Conservation (phyloP, 73 alveolate genomes). For the Effrenium voratum region DNA sequence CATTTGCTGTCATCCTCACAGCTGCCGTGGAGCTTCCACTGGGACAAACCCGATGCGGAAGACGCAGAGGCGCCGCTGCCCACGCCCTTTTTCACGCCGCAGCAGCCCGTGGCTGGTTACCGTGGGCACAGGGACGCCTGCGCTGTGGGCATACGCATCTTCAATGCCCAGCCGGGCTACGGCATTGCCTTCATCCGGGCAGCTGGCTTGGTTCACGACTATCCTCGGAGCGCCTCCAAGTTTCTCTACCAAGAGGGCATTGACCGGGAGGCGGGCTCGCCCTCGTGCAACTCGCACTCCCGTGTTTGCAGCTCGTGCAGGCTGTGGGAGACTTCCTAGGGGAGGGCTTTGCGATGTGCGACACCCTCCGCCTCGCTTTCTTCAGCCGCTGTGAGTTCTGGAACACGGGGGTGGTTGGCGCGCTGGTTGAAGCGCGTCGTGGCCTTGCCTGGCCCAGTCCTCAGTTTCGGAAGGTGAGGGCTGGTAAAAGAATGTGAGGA, state of each 20-base stretch:
- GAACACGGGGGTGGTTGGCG: slow-evolving; percentile 71
- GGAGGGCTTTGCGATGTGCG: slow-evolving; percentile 79
- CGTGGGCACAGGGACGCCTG: slow-evolving; percentile 59
- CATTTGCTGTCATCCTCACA: background rate
- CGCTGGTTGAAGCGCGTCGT: slow-evolving; percentile 37
- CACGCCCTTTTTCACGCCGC: slow-evolving; percentile 84
- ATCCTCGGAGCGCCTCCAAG: slow-evolving; percentile 81
- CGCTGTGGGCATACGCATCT: slow-evolving; percentile 14
- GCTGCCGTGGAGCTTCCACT: slow-evolving; percentile 18
- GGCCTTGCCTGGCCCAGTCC: slow-evolving; percentile 48
- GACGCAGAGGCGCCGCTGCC: slow-evolving; percentile 71
- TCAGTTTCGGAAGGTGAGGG: background rate
- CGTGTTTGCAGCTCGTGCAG: background rate
- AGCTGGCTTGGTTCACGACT: slow-evolving; percentile 65
- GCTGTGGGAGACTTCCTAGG: slow-evolving; percentile 68
- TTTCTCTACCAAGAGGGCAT: slow-evolving; percentile 33
- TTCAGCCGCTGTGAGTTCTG: slow-evolving; percentile 90
- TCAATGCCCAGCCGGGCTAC: slow-evolving; percentile 85
- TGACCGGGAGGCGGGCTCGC: slow-evolving; percentile 28
- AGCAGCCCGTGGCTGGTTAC: slow-evolving; percentile 61
- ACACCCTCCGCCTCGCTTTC: slow-evolving; percentile 67
- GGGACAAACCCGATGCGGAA: slow-evolving; percentile 48
- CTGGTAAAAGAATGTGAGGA: background rate
- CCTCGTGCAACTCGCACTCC: background rate
- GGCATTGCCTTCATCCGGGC: slow-evolving; percentile 88